Base-by-base conservation (phyloP, 1,139 yeast species). In the Pichia sp. region DNA sequence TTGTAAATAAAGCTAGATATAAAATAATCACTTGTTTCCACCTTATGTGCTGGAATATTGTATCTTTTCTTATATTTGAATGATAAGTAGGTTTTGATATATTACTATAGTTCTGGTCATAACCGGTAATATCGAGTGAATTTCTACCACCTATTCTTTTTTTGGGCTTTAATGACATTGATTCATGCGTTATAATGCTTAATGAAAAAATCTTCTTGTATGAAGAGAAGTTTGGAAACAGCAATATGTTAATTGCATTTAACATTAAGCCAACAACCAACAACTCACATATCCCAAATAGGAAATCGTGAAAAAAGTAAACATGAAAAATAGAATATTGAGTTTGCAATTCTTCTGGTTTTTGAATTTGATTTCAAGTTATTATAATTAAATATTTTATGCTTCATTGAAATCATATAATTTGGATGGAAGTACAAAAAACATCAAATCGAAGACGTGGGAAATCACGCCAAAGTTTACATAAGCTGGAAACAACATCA, bases 1-100 rank as follows among this genome's bases (percentile, higher is more conserved):
- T 48, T 0, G 68, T 34, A 0, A 76, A 39, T 88, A 88, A 83
- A 1, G 64, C 44, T 34, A 69, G n/a, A 44, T 59, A 53, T 35
- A 72, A 47, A 0, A 58, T 9, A 0, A 47, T 3, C 31, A 63
- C 29, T 30, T 64, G 67, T 37, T 49, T 49, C 44, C 53, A 48
- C 27, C 66, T 53, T 2, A 53, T 33, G 11, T 31, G 34, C 5
- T 37, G 34, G 6, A 38, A 10, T n/a, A 46, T 9, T 9, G 27
- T 29, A 7, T 34, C 31, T 34, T 46, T 37, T 29, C 40, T 34
- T 28, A 28, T 18, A 18, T 10, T 26, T n/a, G 27, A 10, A 36
- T 30, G 11, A 25, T 7, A 3, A n/a, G 18, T 18, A 18, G 18
- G 18, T 18, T 18, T 18, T 18, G 18, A 18, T 18, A 18, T 18